Conservation (phyloP, 225 moss, liverwort and hornwort species). For the Takakia lepidozioides region DNA sequence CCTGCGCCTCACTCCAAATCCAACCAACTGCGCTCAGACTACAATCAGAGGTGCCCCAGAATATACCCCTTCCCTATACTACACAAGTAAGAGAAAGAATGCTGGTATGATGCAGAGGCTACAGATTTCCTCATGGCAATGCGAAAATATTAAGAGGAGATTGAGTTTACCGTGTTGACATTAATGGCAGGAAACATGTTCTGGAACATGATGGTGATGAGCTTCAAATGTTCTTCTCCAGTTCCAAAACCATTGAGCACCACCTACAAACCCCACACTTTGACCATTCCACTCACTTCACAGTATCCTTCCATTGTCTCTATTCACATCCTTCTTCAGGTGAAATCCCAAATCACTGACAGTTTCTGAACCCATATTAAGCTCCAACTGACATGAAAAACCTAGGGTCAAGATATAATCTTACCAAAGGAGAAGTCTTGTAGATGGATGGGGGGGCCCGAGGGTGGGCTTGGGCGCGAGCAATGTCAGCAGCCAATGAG, state of each 20-base stretch:
- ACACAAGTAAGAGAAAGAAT: too few species aligned
- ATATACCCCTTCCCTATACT: too few species aligned
- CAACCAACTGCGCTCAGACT: background rate
- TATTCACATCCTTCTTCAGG: too few species aligned
- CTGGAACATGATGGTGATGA: conserved; percentile 81
- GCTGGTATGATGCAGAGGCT: background rate
- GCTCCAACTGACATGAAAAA: too few species aligned
- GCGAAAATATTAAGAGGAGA: too few species aligned
- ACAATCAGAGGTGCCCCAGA: too few species aligned
- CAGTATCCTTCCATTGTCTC: too few species aligned
- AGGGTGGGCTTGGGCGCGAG: conserved; percentile 64
- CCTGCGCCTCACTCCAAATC: conserved; percentile 35
- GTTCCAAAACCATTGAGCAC: conserved; percentile 85
- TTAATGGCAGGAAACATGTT: conserved; percentile 94
- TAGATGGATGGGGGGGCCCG: conserved; percentile 80
- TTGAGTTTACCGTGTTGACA: conserved; percentile 65
- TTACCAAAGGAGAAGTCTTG: conserved; percentile 72
- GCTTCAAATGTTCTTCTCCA: conserved; percentile 85
- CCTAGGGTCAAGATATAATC: conserved; percentile 1
- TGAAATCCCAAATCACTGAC: too few species aligned
- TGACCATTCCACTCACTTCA: too few species aligned
- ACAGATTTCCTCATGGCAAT: too few species aligned
- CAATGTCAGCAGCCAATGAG: conserved; percentile 81
- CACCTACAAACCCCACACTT: too few species aligned
- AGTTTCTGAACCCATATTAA: too few species aligned